These are phyloP conservation scores for Paraphoma chrysanthemicola DNA, from an alignment of 2,329 filamentous ascomycete genomes.

Conservation along the genomic window DNA sequence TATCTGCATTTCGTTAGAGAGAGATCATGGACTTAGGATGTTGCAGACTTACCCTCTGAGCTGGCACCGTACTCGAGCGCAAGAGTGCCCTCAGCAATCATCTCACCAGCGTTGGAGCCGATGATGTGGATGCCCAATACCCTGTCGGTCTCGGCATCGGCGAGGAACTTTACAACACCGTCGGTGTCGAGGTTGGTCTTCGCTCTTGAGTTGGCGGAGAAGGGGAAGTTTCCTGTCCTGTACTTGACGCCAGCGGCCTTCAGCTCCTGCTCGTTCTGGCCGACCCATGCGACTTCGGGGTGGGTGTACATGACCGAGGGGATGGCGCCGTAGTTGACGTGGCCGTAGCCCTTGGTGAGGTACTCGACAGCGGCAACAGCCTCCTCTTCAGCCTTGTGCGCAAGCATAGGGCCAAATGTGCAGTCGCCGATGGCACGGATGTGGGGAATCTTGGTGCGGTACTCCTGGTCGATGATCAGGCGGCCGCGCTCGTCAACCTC, in stretches of 20 bases:
- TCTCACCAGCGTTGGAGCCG: slow-evolving; percentile 94
- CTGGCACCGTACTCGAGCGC: slow-evolving; percentile 96
- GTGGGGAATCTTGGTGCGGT: slow-evolving; percentile 96
- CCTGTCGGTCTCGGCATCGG: slow-evolving; percentile 94
- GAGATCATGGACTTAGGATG: background rate
- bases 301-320: slow-evolving; percentile 99
- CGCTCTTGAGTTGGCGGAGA: slow-evolving; percentile 96
- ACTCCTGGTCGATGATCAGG: slow-evolving; percentile 97
- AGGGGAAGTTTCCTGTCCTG: slow-evolving; percentile 92
- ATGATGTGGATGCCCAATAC: slow-evolving; percentile 97
- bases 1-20: slow-evolving; percentile 36
- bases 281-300: slow-evolving; percentile 98
- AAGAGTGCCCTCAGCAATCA: slow-evolving; percentile 97
- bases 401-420: slow-evolving; percentile 98
- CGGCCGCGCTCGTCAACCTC: slow-evolving; percentile 93
- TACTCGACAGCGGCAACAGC: slow-evolving; percentile 93
- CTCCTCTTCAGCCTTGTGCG: slow-evolving; percentile 99
- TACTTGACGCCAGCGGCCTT: slow-evolving; percentile 91
- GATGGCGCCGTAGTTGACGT: slow-evolving; percentile 98
- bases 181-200: slow-evolving; percentile 99
- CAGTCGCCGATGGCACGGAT: slow-evolving; percentile 96
- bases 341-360: slow-evolving; percentile 96
- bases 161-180: slow-evolving; percentile 95
- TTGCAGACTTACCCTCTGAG: slow-evolving; percentile 77
- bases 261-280: slow-evolving; percentile 94